Evolutionary conservation across 345 rosid genomes (phyloP), one percentile per base, ranked within the genome.

Genomic region (Toxicodendron radicans): DNA sequence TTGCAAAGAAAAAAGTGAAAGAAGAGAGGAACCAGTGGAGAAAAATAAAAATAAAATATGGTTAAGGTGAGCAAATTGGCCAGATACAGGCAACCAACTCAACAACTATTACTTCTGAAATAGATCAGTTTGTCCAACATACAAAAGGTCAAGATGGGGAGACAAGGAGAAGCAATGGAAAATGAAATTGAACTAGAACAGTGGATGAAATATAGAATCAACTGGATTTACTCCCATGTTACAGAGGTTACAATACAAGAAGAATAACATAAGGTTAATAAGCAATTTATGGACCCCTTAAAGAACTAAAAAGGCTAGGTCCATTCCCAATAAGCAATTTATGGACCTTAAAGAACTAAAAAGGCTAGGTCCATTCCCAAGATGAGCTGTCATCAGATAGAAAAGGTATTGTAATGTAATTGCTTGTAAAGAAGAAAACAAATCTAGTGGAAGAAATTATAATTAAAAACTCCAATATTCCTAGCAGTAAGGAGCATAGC

Each of bases 71-170:
- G 38, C n/a, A 49, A 35, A 20, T 57, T 51, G 18, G 64, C 35
- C 56, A 43, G 21, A 38, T 17, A 49, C 24, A 64, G 33, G 59
- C 64, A 68, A 57, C 60, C 49, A 69, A 21, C 49, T 43, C 27
- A 43, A 73, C 38, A 35, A 38, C 60, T 38, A 38, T 46, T 63
- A 23, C 10, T 57, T 64, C 38, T 35, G 38, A 64, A 58, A 45
- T 16, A 65, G 48, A 48, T 30, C 1, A 27, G 12, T 4, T 24
- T 18, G 35, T 41, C 38, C 24, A 45, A 72, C 27, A 68, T 49
- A 32, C 17, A 59, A 18, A 48, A 51, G 48, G 24, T 30, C 2
- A 20, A 38, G 68, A 59, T 45, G 67, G 53, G 20, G 69, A 45
- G 68, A 62, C 13, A 32, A 13, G 14, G 10, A 21, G 4, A 23